phyloP scores from a whole-genome alignment of 73 alveolate genomes.

The Effrenium voratum region DNA sequence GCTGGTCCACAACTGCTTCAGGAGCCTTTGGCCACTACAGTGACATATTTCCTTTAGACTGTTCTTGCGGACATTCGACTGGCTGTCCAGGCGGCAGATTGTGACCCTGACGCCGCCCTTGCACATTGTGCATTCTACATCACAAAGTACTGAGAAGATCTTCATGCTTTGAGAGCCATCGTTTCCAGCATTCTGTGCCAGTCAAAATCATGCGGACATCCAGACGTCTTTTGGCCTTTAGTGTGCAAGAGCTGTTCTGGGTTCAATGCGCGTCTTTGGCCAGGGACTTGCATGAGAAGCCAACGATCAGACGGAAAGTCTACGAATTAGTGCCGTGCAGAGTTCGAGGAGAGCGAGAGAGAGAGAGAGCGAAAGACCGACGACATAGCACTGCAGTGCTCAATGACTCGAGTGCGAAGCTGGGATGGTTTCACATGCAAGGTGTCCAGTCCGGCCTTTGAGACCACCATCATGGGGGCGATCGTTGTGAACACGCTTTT shows the following conservation, averaged over 20 bases:
- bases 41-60: not conserved
- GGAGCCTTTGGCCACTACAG: not conserved
- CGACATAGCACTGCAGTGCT: too few relatives aligned
- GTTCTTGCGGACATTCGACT: not conserved
- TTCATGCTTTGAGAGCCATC: too few relatives aligned
- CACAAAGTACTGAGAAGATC: too few relatives aligned
- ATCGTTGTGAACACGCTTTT: conserved; percentile 79
- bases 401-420: not conserved
- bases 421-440: not conserved
- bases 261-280: too few relatives aligned
- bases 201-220: too few relatives aligned
- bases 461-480: conserved; percentile 88
- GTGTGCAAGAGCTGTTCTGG: too few relatives aligned
- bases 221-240: too few relatives aligned
- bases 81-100: conserved; percentile 76
- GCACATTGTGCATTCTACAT: too few relatives aligned
- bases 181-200: too few relatives aligned
- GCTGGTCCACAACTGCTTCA: not conserved
- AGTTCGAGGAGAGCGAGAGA: too few relatives aligned
- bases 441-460: conserved; percentile 71
- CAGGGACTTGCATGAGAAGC: conserved; percentile 90
- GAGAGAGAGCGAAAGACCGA: too few relatives aligned
- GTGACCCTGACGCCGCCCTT: conserved; percentile 58
- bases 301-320: conserved; percentile 25
- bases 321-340: conserved; percentile 49